Percentiles rank a stretch among this genome's conserved stretches.
These are phyloP conservation scores for Nemania diffusa DNA, from an alignment of 2,329 filamentous ascomycete genomes.

Conservation along the genomic window DNA sequence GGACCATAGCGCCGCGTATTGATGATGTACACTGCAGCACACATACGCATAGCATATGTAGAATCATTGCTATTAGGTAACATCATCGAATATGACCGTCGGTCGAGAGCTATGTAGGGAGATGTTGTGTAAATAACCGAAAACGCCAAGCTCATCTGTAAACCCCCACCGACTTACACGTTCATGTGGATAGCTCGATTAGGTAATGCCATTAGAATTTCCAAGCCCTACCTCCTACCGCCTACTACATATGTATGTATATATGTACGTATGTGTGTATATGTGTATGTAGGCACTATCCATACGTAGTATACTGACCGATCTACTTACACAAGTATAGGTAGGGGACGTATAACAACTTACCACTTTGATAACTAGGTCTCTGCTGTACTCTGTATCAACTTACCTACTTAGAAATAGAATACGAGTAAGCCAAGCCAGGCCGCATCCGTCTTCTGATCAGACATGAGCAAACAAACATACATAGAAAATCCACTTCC, in stretches of 20 bases:
- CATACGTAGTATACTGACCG: no score
- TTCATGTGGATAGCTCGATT: neutral
- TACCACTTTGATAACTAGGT: neutral
- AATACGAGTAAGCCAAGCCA: neutral
- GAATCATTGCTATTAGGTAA: slow-evolving; percentile 27
- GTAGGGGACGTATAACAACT: neutral
- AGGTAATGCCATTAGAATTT: neutral
- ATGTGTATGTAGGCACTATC: no score
- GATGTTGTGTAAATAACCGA: slow-evolving; percentile 16
- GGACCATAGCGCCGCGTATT: neutral
- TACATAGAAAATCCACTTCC: neutral
- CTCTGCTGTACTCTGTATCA: neutral
- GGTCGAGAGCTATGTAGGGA: neutral
- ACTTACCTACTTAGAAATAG: neutral
- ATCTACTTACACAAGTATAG: neutral
- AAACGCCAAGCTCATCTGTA: slow-evolving; percentile 10
- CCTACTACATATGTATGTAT: no score
- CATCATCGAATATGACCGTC: slow-evolving; percentile 8
- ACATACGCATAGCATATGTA: neutral
- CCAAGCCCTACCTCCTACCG: neutral
- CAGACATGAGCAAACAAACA: neutral
- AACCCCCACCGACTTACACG: neutral
- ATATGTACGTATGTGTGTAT: no score
- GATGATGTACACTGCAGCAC: neutral
- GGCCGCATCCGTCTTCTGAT: neutral